Base-by-base conservation (phyloP, 129 eudicot species). In the Artemisia tridentata region DNA sequence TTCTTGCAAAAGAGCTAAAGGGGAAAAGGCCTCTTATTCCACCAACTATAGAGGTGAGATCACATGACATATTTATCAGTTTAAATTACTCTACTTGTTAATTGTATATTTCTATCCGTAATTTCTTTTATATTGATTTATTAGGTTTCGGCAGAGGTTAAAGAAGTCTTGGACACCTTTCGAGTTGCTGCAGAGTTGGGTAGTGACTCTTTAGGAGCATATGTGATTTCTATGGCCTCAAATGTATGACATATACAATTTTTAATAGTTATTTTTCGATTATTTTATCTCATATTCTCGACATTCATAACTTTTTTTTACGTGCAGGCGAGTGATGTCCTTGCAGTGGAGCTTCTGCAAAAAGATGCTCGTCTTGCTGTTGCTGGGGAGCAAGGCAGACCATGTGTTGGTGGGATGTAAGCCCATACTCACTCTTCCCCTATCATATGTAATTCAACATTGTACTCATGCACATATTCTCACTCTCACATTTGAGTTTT, bases 171-270 rank as follows among this genome's bases (percentile, higher is more conserved):
- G 77, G 96, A 93, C 76, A 89, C 98, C 48, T 89, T 93, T 76
- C 90, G 90, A 64, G 92, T 89, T 49, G 91, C 98, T 34, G 96
- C 98, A 73, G 95, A 87, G 79, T 74, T 93, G 79, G 98, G 98
- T 57, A 84, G 85, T 79, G 98, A 93, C 79, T 93, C 96, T 47
- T 82, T 93, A 52, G 98, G 96, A 69, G 98, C 98, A 31, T 93
- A 93, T 77, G 98, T 93, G 78, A 93, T 89, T 69, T 93, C 98
- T 63, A 93, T 93, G 96, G 98, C 96, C 74, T 87, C 98, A 72
- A 84, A 87, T 77, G 98, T 89, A 89, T 72, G 84, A 38, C 64
- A 18, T 15, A 14, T n/a, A n/a, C 62, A 2, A 2, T 17, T 56
- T 56, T 19, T 20, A 11, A 9, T 55, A 53, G 21, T 17, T 16